phyloP scores from a whole-genome alignment of 352 stramenopile species.

The Phytophthora lateralis region DNA sequence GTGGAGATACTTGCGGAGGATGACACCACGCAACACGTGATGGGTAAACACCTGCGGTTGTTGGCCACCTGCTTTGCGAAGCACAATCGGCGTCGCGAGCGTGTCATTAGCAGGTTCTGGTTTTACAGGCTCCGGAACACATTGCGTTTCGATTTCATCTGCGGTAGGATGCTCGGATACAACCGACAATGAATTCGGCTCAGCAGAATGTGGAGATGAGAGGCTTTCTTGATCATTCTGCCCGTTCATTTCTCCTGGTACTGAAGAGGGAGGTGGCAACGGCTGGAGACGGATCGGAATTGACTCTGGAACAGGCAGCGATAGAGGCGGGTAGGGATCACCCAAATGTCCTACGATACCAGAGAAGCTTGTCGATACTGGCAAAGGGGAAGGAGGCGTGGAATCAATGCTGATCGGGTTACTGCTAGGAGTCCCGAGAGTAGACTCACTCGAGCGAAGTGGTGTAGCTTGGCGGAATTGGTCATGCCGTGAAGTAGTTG shows the following conservation, averaged over 20 bases:
- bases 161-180: neutral
- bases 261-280: conserved; percentile 2
- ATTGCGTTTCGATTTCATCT: conserved; percentile 7
- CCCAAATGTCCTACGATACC: neutral
- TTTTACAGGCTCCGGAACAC: conserved; percentile 5
- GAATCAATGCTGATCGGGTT: neutral
- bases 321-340: neutral
- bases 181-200: conserved; percentile 1
- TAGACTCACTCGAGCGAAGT: neutral
- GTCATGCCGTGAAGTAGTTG: conserved; percentile 14
- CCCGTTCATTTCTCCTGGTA: neutral
- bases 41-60: conserved; percentile 53
- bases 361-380: conserved; percentile 2
- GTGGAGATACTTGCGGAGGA: conserved; percentile 74
- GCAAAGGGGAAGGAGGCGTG: neutral
- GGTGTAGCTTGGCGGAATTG: conserved; percentile 9
- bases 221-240: conserved; percentile 1
- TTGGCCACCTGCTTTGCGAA: conserved; percentile 34
- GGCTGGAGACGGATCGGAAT: conserved; percentile 16
- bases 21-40: conserved; percentile 61
- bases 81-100: conserved; percentile 41
- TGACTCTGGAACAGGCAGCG: conserved; percentile 8
- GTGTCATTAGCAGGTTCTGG: conserved; percentile 19
- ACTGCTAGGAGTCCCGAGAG: neutral
- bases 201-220: neutral